A percentile compares a stretch with the other conserved stretches of the same genome.
Evolutionary conservation across 306 rosid species (phyloP).

Genomic region (Sophora flavescens): DNA sequence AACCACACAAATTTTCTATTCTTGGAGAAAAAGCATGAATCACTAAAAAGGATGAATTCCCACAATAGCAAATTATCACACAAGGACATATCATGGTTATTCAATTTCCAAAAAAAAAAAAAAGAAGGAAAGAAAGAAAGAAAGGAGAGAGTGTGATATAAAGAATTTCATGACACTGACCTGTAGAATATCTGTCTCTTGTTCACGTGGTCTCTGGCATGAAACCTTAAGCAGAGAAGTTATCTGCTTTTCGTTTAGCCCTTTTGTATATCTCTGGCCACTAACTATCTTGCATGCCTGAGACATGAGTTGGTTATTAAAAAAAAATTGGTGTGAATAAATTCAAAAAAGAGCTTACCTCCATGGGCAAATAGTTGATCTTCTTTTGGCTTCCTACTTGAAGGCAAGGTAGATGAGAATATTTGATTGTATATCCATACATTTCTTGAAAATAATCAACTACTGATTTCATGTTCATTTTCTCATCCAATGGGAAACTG

Average conservation of each 20-base stretch:
- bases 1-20: neutral
- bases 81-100: neutral
- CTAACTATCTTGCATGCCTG: conserved; percentile 62
- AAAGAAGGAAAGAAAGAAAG: neutral
- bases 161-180: conserved; percentile 43
- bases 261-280: conserved; percentile 62
- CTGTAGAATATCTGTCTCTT: conserved; percentile 56
- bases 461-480: conserved; percentile 64
- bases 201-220: conserved; percentile 62
- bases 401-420: conserved; percentile 59
- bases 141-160: neutral
- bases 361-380: conserved; percentile 61
- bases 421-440: conserved; percentile 58
- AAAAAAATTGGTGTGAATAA: neutral
- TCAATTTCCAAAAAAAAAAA: conserved; percentile 10
- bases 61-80: conserved; percentile 16
- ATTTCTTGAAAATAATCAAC: conserved; percentile 60
- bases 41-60: neutral
- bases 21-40: neutral
- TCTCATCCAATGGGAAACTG: conserved; percentile 61
- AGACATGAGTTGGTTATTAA: neutral
- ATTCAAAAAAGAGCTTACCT: conserved; percentile 46
- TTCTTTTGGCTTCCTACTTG: conserved; percentile 62
- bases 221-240: conserved; percentile 60
- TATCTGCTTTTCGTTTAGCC: conserved; percentile 59